phyloP scores from a whole-genome alignment of 805 yeast genomes.

The Candida nanaspora region DNA sequence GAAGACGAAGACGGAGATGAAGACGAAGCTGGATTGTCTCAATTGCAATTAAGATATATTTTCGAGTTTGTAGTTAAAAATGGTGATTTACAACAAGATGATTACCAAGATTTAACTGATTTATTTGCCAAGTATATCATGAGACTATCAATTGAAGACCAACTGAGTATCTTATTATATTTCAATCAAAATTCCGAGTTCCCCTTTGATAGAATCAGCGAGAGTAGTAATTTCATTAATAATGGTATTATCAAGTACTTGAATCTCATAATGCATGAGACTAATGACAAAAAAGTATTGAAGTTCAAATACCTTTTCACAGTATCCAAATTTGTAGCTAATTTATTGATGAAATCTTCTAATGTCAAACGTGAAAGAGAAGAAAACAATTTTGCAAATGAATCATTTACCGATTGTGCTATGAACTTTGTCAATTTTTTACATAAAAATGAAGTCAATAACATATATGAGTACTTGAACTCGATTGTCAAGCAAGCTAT shows the following conservation, averaged over 20 bases:
- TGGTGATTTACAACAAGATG: constrained; percentile 12
- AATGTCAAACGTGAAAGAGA: too few species aligned
- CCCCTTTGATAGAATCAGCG: constrained; percentile 15
- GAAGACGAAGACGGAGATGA: neutral
- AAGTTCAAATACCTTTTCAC: neutral
- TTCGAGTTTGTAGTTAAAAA: constrained; percentile 19
- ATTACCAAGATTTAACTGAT: constrained; percentile 15
- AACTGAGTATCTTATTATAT: constrained; percentile 16
- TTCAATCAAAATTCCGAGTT: constrained; percentile 20
- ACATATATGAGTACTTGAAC: constrained; percentile 12
- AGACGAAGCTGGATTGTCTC: constrained; percentile 9
- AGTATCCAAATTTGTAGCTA: neutral
- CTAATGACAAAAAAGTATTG: neutral
- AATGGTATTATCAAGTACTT: neutral
- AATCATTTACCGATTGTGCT: too few species aligned
- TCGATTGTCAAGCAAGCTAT: constrained; percentile 10
- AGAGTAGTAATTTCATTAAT: constrained; percentile 3
- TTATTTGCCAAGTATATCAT: constrained; percentile 14
- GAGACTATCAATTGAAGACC: constrained; percentile 11
- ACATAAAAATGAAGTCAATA: constrained; percentile 5
- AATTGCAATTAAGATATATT: constrained; percentile 19
- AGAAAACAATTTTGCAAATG: too few species aligned
- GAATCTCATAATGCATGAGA: neutral
- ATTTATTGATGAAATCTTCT: neutral
- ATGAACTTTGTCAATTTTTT: constrained; percentile 12